Evolutionary conservation across 305 asterid genomes (phyloP).

Genomic region (Fraxinus baroniana): DNA sequence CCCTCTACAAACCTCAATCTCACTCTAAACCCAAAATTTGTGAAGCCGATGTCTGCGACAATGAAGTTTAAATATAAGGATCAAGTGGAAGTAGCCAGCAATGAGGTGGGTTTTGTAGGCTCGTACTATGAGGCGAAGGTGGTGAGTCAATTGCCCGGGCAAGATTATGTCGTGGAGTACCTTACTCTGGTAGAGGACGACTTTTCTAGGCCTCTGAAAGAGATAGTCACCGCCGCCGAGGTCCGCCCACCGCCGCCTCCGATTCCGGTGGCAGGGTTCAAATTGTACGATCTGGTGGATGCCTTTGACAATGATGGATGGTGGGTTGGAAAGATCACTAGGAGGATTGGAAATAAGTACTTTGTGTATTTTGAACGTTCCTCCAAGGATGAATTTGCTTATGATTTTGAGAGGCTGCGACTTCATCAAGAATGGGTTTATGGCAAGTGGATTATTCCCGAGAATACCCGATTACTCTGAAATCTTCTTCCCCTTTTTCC

Average conservation of each 20-base stretch:
- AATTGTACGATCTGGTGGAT: slow-evolving; percentile 9
- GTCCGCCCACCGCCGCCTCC: slow-evolving; percentile 20
- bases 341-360: slow-evolving; percentile 7
- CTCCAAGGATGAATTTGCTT: slow-evolving; percentile 17
- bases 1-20: background rate
- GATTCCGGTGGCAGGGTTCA: background rate
- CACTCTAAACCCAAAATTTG: background rate
- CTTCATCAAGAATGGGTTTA: slow-evolving; percentile 13
- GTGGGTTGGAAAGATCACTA: slow-evolving; percentile 30
- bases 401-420: background rate
- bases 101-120: slow-evolving; percentile 8
- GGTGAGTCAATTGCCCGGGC: background rate
- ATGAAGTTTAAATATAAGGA: background rate
- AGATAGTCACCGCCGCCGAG: slow-evolving; percentile 5
- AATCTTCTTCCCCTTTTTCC: background rate
- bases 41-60: background rate
- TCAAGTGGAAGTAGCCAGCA: slow-evolving; percentile 11
- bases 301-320: slow-evolving; percentile 30
- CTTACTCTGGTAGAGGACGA: slow-evolving; percentile 14
- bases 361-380: slow-evolving; percentile 21
- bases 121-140: slow-evolving; percentile 16
- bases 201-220: slow-evolving; percentile 18
- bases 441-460: background rate
- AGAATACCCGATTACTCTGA: background rate
- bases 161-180: slow-evolving; percentile 17